Base-by-base conservation (phyloP, 2,329 filamentous ascomycete species). In the Rasamsonia emersonii region DNA sequence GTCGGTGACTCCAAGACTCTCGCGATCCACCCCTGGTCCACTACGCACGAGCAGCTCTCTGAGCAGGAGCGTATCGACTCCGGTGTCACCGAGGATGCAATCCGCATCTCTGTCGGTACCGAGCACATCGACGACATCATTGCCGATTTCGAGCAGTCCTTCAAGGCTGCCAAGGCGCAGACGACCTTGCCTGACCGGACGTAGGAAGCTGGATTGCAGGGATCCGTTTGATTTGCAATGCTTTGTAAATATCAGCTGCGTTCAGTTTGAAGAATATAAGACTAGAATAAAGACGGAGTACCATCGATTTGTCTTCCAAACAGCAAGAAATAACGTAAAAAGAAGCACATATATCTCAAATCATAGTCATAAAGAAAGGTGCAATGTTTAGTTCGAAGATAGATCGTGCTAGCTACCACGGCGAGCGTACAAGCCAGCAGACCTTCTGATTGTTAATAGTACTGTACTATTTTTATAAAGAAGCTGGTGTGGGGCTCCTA, bases 51-150 rank as follows among this genome's bases (percentile, higher is more conserved):
- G 68, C 89, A 96, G 66, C 71, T 96, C 36, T 77, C 70, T 15
- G 82, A 89, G 18, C 73, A 86, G 54, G 89, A 95, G 70, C 85
- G 79, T 62, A 56, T 71, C 31, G 77, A 67, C 53, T 89, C 84
- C 14, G 89, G 89, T 47, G 85, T 91, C 8, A 91, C 85, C 10
- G 57, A 86, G 71, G 89, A 93, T 53, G 77, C 88, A 23, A 94
- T 96, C 60, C 83, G 89, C 41, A 91, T 96, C 52, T 95, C 88
- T 0, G 88, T 95, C 37, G 89, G 89, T 32, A 93, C 82, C 1
- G 89, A 96, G 66, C 86, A 95, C 59, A 93, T 96, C 55, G 88
- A 94, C 65, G 89, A 96, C 53, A 95, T 96, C 50, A 91, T 94
- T 53, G 82, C 79, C 47, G 89, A 96, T 62, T 95, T 96, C 56